phyloP scores from a whole-genome alignment of 768 basidiomycete species.

The Mycena chlorophos region DNA sequence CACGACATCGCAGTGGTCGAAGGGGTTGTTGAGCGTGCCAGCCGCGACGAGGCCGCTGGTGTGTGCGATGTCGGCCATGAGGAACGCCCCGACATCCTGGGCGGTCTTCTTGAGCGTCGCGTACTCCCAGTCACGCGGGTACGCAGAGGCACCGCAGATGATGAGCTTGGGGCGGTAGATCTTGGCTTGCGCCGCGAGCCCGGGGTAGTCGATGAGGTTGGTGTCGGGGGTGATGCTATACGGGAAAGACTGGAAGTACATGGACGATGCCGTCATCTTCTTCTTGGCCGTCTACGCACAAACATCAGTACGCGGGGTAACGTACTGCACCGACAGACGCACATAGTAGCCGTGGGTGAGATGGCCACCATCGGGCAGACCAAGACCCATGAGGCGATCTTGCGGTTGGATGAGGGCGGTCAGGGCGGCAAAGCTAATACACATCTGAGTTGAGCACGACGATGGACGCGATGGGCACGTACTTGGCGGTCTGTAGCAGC shows the following conservation, averaged over 20 bases:
- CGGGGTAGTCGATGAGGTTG: constrained; percentile 87
- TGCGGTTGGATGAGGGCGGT: constrained; percentile 96
- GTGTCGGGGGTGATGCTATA: constrained; percentile 82
- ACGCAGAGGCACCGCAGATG: constrained; percentile 98
- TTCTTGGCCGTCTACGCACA: constrained; percentile 89
- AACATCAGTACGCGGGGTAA: constrained; percentile 11
- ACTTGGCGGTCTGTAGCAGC: constrained; percentile 78
- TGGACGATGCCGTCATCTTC: constrained; percentile 99
- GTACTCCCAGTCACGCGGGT: constrained; percentile 99
- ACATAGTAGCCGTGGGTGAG: constrained; percentile 97
- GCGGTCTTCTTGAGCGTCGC: constrained; percentile 75
- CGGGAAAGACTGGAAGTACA: constrained; percentile 99
- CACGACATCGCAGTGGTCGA: constrained; percentile 95
- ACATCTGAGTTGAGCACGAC: constrained; percentile 14
- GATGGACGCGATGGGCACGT: constrained; percentile 24
- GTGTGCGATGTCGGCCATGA: constrained; percentile 98
- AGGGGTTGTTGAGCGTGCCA: constrained; percentile 85
- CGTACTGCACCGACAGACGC: constrained; percentile 30
- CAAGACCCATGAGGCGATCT: constrained; percentile 98
- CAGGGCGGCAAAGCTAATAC: constrained; percentile 85
- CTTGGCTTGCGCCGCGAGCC: constrained; percentile 80
- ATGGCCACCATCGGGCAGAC: constrained; percentile 96
- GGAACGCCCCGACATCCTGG: constrained; percentile 85
- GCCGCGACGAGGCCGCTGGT: constrained; percentile 94
- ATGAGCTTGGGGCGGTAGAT: constrained; percentile 94